These are phyloP conservation scores for Neltuma alba DNA, from an alignment of 306 rosid genomes.

Conservation along the genomic window DNA sequence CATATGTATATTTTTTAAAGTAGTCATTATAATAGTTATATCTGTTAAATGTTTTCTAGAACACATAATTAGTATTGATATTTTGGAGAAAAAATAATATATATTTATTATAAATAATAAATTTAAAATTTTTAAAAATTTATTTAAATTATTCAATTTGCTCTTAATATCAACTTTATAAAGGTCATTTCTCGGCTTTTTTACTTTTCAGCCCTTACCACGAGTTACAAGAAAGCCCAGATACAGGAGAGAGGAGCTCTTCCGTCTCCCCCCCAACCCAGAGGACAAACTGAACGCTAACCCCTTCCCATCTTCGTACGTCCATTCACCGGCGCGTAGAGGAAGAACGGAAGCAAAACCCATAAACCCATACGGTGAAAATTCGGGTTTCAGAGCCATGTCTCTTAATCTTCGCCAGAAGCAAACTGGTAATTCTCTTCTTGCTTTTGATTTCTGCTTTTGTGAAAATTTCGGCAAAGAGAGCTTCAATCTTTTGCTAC, in stretches of 20 bases:
- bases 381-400: constrained; percentile 40
- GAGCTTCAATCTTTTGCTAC: background rate
- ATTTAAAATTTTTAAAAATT: no score
- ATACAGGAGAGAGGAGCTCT: background rate
- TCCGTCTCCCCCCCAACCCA: background rate
- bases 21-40: no score
- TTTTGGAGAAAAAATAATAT: no score
- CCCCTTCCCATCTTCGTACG: background rate
- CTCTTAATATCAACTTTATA: no score
- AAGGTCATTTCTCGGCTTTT: no score
- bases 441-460: background rate
- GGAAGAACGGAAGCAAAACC: background rate
- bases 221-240: no score
- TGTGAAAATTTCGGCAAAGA: background rate
- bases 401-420: constrained; percentile 69
- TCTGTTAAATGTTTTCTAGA: no score
- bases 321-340: background rate
- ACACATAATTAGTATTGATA: no score
- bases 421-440: constrained; percentile 54
- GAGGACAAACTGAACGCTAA: background rate
- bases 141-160: no score
- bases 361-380: background rate
- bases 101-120: no score
- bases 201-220: no score
- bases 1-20: no score